Percentiles rank a stretch among this genome's conserved stretches.
Evolutionary conservation across 2,329 filamentous ascomycete species (phyloP).

Genomic region (Claviceps sp.): DNA sequence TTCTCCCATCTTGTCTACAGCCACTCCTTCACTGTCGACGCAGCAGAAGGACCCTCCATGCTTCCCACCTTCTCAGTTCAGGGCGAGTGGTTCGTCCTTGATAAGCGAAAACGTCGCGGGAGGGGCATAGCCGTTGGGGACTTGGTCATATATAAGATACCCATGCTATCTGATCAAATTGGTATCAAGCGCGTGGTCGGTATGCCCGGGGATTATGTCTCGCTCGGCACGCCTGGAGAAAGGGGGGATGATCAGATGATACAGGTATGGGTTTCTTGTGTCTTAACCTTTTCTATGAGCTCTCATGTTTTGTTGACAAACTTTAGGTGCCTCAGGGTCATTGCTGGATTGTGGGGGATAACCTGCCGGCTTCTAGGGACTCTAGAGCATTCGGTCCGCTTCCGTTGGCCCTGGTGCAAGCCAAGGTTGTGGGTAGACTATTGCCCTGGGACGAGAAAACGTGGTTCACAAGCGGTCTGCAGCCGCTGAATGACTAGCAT

Average conservation of each 20-base stretch:
- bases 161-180: slow-evolving; percentile 44
- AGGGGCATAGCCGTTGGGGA: slow-evolving; percentile 62
- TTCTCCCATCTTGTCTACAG: slow-evolving; percentile 32
- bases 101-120: slow-evolving; percentile 55
- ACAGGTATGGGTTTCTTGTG: slow-evolving; percentile 34
- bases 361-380: slow-evolving; percentile 70
- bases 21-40: slow-evolving; percentile 48
- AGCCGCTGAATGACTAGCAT: slow-evolving; percentile 14
- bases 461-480: slow-evolving; percentile 34
- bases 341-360: slow-evolving; percentile 85
- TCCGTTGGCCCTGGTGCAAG: slow-evolving; percentile 69
- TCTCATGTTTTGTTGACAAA: neutral
- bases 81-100: slow-evolving; percentile 57
- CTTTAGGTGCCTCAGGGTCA: slow-evolving; percentile 81
- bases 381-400: slow-evolving; percentile 78
- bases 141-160: slow-evolving; percentile 66
- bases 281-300: neutral
- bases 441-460: slow-evolving; percentile 37
- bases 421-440: slow-evolving; percentile 62
- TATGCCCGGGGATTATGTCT: slow-evolving; percentile 64
- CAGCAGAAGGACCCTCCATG: slow-evolving; percentile 70
- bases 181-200: slow-evolving; percentile 72
- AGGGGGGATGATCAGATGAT: slow-evolving; percentile 41
- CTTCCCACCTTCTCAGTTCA: slow-evolving; percentile 62
- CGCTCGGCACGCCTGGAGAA: slow-evolving; percentile 46